Evolutionary conservation across 23 red algal genomes (phyloP).

Genomic region (Gracilaria caudata): DNA sequence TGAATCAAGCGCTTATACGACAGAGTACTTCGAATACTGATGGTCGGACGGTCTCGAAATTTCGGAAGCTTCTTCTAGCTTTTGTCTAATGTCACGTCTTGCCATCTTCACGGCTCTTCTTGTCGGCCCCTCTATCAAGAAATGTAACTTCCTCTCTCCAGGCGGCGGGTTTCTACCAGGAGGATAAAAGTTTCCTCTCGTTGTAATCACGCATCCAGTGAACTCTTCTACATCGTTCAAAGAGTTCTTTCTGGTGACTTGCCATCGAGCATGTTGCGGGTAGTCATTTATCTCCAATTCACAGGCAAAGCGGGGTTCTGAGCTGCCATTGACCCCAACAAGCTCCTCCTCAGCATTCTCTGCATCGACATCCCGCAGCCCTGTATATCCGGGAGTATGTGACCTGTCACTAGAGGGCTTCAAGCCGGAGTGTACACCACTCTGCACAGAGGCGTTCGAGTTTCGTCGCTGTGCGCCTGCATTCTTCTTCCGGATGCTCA

Average conservation of each 20-base stretch:
- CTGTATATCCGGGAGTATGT: slow-evolving; percentile 15
- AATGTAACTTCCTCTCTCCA: slow-evolving; percentile 84
- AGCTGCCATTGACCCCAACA: neutral
- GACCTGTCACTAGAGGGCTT: neutral
- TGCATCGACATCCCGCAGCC: neutral
- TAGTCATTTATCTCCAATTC: slow-evolving; percentile 98
- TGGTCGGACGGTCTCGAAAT: slow-evolving; percentile 70
- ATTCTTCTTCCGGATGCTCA: slow-evolving; percentile 44
- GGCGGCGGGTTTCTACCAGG: slow-evolving; percentile 83
- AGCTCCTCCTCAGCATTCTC: slow-evolving; percentile 19
- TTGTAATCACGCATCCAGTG: slow-evolving; percentile 84
- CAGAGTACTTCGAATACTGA: slow-evolving; percentile 85
- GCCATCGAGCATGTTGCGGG: slow-evolving; percentile 91
- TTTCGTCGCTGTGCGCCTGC: slow-evolving; percentile 1
- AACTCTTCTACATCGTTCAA: slow-evolving; percentile 88
- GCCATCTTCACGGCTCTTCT: slow-evolving; percentile 72
- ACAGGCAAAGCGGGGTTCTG: slow-evolving; percentile 44
- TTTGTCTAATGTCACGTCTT: slow-evolving; percentile 79
- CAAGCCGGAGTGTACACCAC: neutral
- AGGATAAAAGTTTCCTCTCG: slow-evolving; percentile 80
- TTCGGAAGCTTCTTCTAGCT: slow-evolving; percentile 85
- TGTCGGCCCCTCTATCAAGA: slow-evolving; percentile 91
- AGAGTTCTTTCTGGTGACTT: slow-evolving; percentile 79
- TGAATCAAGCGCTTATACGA: slow-evolving; percentile 76
- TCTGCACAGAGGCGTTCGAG: neutral